phyloP scores from a whole-genome alignment of 495 filamentous ascomycete genomes.

The Aspergillus ostianus region DNA sequence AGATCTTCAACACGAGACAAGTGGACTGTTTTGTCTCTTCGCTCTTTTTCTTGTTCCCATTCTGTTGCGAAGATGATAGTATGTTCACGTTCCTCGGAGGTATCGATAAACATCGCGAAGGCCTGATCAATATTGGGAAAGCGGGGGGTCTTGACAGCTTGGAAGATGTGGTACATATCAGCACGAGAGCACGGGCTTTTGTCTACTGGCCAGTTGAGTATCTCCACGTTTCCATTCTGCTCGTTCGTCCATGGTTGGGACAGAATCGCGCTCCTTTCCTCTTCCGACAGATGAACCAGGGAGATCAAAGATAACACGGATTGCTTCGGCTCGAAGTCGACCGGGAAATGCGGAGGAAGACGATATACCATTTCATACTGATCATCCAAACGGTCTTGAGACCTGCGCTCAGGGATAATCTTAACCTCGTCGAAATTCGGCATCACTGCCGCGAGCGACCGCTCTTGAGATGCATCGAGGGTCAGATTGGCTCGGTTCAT shows the following conservation, averaged over 20 bases:
- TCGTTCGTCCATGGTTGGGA: background rate
- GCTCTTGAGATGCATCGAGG: background rate
- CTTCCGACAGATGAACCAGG: background rate
- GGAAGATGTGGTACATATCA: background rate
- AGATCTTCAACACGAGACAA: background rate
- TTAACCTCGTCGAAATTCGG: background rate
- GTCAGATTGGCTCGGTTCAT: background rate
- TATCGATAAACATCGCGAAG: background rate
- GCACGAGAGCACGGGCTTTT: background rate
- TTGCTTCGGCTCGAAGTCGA: background rate
- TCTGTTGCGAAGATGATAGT: background rate
- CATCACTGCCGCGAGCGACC: background rate
- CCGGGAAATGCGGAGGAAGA: background rate
- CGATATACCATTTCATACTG: background rate
- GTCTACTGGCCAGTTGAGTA: background rate
- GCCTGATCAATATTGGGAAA: background rate
- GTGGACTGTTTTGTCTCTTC: background rate
- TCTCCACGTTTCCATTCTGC: background rate
- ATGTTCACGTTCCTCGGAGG: background rate
- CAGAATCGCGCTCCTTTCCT: background rate
- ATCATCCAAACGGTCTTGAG: background rate
- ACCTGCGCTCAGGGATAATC: background rate
- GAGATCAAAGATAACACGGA: background rate
- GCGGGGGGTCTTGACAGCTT: background rate
- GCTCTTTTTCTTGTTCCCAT: background rate